phyloP scores from a whole-genome alignment of 1,284 basidiomycete genomes.

The Tylopilus sp. region DNA sequence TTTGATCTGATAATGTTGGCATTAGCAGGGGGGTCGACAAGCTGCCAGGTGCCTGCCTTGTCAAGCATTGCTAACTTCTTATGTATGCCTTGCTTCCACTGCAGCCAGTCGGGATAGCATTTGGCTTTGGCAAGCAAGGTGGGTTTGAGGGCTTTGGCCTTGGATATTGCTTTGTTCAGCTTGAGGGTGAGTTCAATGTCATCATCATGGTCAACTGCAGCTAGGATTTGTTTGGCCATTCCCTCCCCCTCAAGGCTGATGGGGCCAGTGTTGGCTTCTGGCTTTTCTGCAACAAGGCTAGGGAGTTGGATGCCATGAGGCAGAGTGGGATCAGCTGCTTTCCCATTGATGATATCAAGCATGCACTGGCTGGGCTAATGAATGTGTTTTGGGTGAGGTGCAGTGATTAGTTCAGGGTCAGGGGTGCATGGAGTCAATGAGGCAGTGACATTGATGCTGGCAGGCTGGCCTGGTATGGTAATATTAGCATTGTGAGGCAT shows the following conservation, averaged over 20 bases:
- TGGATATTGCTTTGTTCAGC: neutral
- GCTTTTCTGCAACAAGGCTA: neutral
- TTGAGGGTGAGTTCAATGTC: neutral
- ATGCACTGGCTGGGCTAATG: neutral
- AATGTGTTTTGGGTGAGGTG: neutral
- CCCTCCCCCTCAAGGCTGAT: conserved; percentile 2
- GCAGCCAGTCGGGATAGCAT: neutral
- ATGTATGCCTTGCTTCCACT: neutral
- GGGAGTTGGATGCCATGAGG: neutral
- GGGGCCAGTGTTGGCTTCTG: neutral
- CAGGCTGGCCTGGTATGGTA: neutral
- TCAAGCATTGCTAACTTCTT: neutral
- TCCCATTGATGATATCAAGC: neutral
- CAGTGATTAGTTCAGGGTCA: neutral
- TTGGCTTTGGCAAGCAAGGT: neutral
- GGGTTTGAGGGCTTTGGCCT: neutral
- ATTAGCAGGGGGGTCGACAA: conserved; percentile 5
- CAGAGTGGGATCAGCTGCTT: neutral
- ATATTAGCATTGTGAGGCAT: neutral
- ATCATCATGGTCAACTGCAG: neutral
- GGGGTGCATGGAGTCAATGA: neutral
- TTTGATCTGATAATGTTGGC: conserved; percentile 30
- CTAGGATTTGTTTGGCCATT: neutral
- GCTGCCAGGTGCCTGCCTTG: conserved; percentile 23
- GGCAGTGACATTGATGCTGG: no score